These are phyloP conservation scores for Puccinia novopanici DNA, from an alignment of 1,284 basidiomycete genomes.

Conservation along the genomic window DNA sequence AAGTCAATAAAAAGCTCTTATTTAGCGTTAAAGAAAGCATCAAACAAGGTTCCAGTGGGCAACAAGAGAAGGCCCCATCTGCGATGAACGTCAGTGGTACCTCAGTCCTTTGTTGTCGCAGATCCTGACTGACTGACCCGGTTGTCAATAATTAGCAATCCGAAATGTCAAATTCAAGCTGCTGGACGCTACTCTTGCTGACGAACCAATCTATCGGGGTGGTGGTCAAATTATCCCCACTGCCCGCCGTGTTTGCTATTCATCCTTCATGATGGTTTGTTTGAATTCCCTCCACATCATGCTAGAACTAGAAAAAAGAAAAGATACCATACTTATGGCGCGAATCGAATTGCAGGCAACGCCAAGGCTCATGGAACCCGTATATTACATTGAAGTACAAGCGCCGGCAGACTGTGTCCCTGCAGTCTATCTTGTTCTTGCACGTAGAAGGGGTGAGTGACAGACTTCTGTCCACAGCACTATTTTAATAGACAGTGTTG, in stretches of 20 bases:
- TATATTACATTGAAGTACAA: conserved; percentile 97
- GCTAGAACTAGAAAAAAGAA: background rate
- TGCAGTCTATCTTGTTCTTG: conserved; percentile 94
- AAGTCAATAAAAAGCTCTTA: conserved; percentile 90
- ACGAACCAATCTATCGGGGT: conserved; percentile 94
- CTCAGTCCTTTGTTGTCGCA: background rate
- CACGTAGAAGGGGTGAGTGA: conserved; percentile 69
- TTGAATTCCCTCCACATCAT: background rate
- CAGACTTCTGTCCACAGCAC: background rate
- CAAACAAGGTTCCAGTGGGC: conserved; percentile 99
- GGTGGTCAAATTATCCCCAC: conserved; percentile 98
- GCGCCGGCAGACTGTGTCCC: conserved; percentile 98
- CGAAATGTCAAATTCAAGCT: conserved; percentile 97
- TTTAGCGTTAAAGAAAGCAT: conserved; percentile 88
- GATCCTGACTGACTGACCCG: background rate
- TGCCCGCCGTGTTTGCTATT: conserved; percentile 94
- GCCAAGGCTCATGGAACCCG: conserved; percentile 74
- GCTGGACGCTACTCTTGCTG: conserved; percentile 83
- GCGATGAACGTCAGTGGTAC: conserved; percentile 85
- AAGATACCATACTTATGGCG: background rate
- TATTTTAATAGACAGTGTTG: background rate
- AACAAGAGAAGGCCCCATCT: conserved; percentile 90
- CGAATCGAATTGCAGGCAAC: conserved; percentile 54
- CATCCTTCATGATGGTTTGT: conserved; percentile 91
- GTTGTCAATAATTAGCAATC: conserved; percentile 69